phyloP scores from a whole-genome alignment of 768 basidiomycete genomes.

The Mycena indigotica region DNA sequence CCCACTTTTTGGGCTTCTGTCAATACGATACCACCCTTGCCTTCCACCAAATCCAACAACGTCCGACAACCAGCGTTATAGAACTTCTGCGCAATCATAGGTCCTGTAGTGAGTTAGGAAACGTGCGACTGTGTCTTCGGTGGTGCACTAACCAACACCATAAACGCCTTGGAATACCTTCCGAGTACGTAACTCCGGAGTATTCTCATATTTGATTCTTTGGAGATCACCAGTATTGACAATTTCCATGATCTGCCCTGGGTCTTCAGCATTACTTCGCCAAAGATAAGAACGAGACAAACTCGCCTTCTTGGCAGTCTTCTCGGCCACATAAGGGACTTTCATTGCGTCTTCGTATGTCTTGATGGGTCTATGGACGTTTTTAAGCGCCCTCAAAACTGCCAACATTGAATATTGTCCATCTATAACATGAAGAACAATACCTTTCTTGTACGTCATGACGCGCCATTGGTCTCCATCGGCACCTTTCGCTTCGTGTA shows the following conservation, averaged over 20 bases:
- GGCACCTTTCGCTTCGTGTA: conserved; percentile 63
- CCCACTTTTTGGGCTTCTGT: conserved; percentile 66
- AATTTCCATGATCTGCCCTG: conserved; percentile 75
- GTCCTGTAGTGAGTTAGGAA: background rate
- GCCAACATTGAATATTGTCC: background rate
- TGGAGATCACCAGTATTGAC: conserved; percentile 70
- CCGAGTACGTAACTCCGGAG: conserved; percentile 59
- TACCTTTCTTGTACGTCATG: conserved; percentile 68
- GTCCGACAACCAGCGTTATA: conserved; percentile 63
- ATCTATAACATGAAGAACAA: background rate
- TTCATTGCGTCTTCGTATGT: conserved; percentile 59
- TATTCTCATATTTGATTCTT: conserved; percentile 67
- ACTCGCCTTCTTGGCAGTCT: conserved; percentile 72
- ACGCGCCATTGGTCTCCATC: conserved; percentile 72
- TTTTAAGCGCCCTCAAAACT: conserved; percentile 64
- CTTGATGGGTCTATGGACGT: conserved; percentile 58
- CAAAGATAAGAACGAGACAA: background rate
- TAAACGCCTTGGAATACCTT: conserved; percentile 79
- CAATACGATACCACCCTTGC: conserved; percentile 65
- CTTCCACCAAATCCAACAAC: conserved; percentile 67
- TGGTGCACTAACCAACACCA: conserved; percentile 67
- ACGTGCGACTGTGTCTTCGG: background rate
- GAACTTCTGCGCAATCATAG: background rate
- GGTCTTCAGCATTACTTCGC: background rate
- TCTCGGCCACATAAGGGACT: conserved; percentile 68